phyloP scores from a whole-genome alignment of 129 eudicot species.

The Flaveria robusta region DNA sequence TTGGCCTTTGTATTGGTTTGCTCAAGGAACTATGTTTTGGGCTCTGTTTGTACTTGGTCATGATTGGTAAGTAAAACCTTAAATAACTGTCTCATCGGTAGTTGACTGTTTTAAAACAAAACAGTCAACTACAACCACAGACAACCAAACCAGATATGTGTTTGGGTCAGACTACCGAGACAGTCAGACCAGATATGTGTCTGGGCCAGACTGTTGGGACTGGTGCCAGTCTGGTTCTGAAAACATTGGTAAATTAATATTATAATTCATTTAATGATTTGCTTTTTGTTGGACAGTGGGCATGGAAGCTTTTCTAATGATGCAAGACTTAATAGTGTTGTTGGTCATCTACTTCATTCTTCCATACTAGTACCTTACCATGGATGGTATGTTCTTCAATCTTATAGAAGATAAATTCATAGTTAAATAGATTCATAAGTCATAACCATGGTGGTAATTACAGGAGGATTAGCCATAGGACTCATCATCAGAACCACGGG shows the following conservation, averaged over 20 bases:
- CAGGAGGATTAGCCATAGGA: slow-evolving; percentile 58
- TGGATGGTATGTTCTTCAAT: slow-evolving; percentile 69
- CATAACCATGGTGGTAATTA: slow-evolving; percentile 12
- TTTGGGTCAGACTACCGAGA: too few species aligned
- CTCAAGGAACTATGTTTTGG: slow-evolving; percentile 99
- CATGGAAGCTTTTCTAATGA: slow-evolving; percentile 94
- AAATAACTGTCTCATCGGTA: too few species aligned
- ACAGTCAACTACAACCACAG: too few species aligned
- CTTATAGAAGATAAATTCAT: not conserved
- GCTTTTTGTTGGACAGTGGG: slow-evolving; percentile 53
- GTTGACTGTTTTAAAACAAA: too few species aligned
- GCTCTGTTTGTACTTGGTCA: slow-evolving; percentile 99
- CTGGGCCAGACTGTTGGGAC: too few species aligned
- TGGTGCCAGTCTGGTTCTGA: too few species aligned
- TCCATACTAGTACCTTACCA: slow-evolving; percentile 95
- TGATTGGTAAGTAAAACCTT: slow-evolving; percentile 66
- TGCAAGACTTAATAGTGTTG: slow-evolving; percentile 76
- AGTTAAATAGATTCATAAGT: not conserved
- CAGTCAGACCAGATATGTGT: too few species aligned
- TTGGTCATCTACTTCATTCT: slow-evolving; percentile 91
- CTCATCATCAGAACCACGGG: slow-evolving; percentile 49
- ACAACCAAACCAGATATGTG: too few species aligned
- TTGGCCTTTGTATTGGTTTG: slow-evolving; percentile 98
- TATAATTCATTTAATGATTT: not conserved
- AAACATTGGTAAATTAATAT: too few species aligned